These are phyloP conservation scores for Tetracentron sinense DNA, from an alignment of 164 flowering plant species.

Conservation along the genomic window DNA sequence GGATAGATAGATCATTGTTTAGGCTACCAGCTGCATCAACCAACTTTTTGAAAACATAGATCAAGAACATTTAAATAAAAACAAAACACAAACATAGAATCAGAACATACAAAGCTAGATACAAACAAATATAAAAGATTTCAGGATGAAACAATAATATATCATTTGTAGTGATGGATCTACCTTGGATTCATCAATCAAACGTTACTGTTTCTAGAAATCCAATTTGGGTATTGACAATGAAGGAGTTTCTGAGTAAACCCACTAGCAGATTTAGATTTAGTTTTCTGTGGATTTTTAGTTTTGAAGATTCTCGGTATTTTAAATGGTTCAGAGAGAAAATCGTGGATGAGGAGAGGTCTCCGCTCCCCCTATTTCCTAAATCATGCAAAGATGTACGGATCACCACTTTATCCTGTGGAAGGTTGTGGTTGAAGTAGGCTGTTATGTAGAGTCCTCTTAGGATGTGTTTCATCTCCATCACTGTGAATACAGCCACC, in stretches of 20 bases:
- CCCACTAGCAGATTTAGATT: slow-evolving; percentile 7
- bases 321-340: slow-evolving; percentile 16
- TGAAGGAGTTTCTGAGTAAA: slow-evolving; percentile 2
- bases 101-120: no score
- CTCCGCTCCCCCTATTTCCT: neutral
- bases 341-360: slow-evolving; percentile 7
- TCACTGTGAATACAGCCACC: neutral
- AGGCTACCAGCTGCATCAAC: no score
- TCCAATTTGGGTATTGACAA: slow-evolving; percentile 7
- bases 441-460: neutral
- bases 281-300: slow-evolving; percentile 3
- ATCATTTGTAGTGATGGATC: neutral
- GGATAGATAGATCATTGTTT: no score
- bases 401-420: no score
- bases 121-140: neutral
- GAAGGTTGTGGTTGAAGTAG: neutral
- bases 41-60: no score
- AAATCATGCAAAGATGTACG: no score
- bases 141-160: neutral
- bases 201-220: slow-evolving; percentile 1
- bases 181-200: neutral
- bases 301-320: slow-evolving; percentile 5
- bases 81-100: no score
- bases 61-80: no score
- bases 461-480: neutral